Percentiles rank a stretch among this genome's conserved stretches.
Evolutionary conservation across 768 basidiomycete species (phyloP).

Genomic region (Lanmaoa pseudosensibilis): DNA sequence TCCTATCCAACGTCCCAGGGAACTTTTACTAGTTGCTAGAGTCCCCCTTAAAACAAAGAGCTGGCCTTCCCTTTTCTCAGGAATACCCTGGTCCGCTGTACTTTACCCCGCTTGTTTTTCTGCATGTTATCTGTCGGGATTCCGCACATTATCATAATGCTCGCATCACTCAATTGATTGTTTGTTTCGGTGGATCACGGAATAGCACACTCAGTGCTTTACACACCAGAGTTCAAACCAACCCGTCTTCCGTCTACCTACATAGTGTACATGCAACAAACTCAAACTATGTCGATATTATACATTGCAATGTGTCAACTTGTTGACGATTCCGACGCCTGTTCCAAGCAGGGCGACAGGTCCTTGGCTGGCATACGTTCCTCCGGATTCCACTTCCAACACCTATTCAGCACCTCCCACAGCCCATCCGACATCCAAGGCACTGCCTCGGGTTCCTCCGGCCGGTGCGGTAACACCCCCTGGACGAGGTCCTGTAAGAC

Average conservation of each 20-base stretch:
- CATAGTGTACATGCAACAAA: conserved; percentile 4
- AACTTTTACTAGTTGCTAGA: conserved; percentile 32
- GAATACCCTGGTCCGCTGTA: conserved; percentile 44
- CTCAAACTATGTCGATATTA: neutral
- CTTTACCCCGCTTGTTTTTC: conserved; percentile 38
- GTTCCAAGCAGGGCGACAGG: conserved; percentile 25
- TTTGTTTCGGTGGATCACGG: conserved; percentile 10
- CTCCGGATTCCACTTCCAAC: conserved; percentile 44
- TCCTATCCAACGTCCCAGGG: conserved; percentile 11
- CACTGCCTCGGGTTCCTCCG: conserved; percentile 33
- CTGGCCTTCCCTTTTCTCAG: conserved; percentile 35
- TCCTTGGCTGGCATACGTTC: conserved; percentile 43
- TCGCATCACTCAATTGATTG: conserved; percentile 35
- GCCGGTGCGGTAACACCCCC: conserved; percentile 44
- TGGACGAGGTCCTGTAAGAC: conserved; percentile 48
- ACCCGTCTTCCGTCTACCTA: neutral
- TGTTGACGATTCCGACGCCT: neutral
- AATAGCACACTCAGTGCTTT: neutral
- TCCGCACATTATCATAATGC: conserved; percentile 39
- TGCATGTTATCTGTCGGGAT: conserved; percentile 39
- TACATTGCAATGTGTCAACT: neutral
- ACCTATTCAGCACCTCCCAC: conserved; percentile 46
- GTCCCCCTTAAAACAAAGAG: conserved; percentile 28
- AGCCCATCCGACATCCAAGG: conserved; percentile 47
- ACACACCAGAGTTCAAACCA: neutral